Base-by-base conservation (phyloP, 176 grass and related monocot genomes). In the Ananas comosus region DNA sequence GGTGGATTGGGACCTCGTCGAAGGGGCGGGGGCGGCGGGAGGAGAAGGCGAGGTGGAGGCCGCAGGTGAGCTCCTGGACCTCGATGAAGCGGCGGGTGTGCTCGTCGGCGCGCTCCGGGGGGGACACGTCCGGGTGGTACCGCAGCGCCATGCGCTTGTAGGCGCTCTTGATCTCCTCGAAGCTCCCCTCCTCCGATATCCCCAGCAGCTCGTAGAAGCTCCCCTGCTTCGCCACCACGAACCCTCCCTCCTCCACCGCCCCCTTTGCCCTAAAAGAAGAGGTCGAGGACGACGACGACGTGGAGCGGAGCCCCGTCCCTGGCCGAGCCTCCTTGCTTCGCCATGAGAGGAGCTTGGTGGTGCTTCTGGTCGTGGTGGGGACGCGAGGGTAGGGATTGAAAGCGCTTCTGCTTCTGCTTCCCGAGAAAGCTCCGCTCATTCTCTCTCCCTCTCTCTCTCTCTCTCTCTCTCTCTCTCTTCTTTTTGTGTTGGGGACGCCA, bases 101-200 rank as follows among this genome's bases (percentile, higher is more conserved):
- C 79, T 91, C 87, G 16, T 79, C 77, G 24, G 85, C 79, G 70
- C 73, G 80, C 71, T 79, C 84, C 10, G 87, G 82, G 14, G 84
- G 84, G 56, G 87, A 87, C 24, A 96, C 87, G 82, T 96, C 91
- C 66, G 91, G 91, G 75, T 96, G 91, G 81, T 96, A 96, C 87
- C 80, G 85, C 53, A 66, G 79, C 24, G 91, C 91, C 80, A 96
- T 76, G 63, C 81, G 74, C 68, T 86, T 71, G 82, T 96, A 96
- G 9, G 91, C 91, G 57, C 75, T 83, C 16, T 88, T 83, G 69
- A 96, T 75, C 48, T 96, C 91, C 2, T 83, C 87, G 69, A 84
- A 66, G 79, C 56, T 88, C 25, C 71, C 91, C 24, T 82, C 79
- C 27, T 78, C 10, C 51, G 87, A 80, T 47, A 96, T 80, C 69